These are phyloP conservation scores for Russula sp. DNA, from an alignment of 768 basidiomycete species.

Conservation along the genomic window DNA sequence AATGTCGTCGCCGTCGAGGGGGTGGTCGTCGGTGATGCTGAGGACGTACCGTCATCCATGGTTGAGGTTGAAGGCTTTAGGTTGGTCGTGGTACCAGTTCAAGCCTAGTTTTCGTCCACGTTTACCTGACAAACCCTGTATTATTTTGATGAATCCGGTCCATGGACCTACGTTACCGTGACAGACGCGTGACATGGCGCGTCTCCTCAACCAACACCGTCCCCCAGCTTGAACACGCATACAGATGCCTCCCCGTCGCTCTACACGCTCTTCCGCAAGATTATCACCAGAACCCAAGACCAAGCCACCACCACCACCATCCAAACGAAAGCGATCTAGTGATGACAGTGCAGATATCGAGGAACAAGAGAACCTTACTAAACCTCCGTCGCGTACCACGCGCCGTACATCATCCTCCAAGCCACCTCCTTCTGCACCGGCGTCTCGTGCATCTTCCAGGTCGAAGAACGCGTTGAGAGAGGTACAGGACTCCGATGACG, in stretches of 20 bases:
- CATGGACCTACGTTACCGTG: conserved; percentile 12
- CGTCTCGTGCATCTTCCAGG: conserved; percentile 15
- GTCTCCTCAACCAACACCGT: conserved; percentile 4
- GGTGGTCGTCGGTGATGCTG: conserved; percentile 65
- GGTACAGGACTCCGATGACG: conserved; percentile 14
- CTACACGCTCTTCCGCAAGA: conserved; percentile 24
- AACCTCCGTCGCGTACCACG: conserved; percentile 16
- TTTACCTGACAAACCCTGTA: not conserved
- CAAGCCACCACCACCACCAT: not conserved
- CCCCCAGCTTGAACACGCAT: not conserved
- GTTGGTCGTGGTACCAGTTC: conserved; percentile 22
- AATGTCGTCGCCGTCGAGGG: conserved; percentile 42
- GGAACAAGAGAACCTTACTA: conserved; percentile 7
- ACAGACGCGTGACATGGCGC: conserved; percentile 22
- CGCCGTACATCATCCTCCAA: conserved; percentile 16
- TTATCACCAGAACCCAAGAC: conserved; percentile 9
- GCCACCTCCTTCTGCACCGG: not conserved
- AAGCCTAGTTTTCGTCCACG: conserved; percentile 6
- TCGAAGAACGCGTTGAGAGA: conserved; percentile 1
- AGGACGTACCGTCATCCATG: conserved; percentile 74
- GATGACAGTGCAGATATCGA: conserved; percentile 5
- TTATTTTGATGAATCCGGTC: not conserved
- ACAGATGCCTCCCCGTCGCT: conserved; percentile 23
- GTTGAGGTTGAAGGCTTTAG: conserved; percentile 30
- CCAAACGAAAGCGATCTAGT: conserved; percentile 21